Evolutionary conservation across 2,329 filamentous ascomycete genomes (phyloP).

Genomic region (Gyromitra esculenta): DNA sequence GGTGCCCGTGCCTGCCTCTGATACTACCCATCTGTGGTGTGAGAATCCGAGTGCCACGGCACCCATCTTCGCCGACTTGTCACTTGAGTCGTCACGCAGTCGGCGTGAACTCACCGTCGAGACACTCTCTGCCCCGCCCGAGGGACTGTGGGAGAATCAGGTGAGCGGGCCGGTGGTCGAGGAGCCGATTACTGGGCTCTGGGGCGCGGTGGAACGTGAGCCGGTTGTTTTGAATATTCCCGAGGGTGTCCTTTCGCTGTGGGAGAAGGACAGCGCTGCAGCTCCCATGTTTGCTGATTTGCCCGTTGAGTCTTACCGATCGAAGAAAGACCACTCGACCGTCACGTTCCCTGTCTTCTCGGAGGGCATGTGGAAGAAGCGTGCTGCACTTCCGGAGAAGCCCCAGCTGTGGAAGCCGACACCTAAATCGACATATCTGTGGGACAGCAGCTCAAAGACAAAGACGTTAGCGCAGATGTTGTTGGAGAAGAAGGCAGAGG

Average conservation of each 20-base stretch:
- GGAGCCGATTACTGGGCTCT: conserved; percentile 14
- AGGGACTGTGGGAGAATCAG: conserved; percentile 48
- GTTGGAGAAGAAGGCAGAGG: conserved; percentile 39
- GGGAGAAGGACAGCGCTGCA: conserved; percentile 40
- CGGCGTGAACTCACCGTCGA: conserved; percentile 35
- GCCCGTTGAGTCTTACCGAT: conserved; percentile 41
- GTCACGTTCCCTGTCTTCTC: conserved; percentile 44
- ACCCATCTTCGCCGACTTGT: conserved; percentile 44
- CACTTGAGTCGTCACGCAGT: conserved; percentile 44
- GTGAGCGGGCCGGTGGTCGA: background rate
- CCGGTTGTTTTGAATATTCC: background rate
- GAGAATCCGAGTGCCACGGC: conserved; percentile 21
- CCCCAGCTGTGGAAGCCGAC: conserved; percentile 45
- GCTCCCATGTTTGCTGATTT: conserved; percentile 44
- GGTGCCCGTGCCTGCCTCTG: conserved; percentile 11
- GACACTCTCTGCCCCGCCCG: conserved; percentile 40
- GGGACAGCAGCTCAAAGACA: conserved; percentile 39
- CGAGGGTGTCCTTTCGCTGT: conserved; percentile 14
- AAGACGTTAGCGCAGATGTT: conserved; percentile 47
- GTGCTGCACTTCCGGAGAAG: conserved; percentile 19
- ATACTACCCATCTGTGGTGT: conserved; percentile 35
- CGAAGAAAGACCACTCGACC: conserved; percentile 41
- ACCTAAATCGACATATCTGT: conserved; percentile 47
- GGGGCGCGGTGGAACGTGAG: conserved; percentile 16
- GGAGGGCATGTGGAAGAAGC: conserved; percentile 50